Conservation (phyloP, 108 stramenopile species). For the Skeletonema tropicum region DNA sequence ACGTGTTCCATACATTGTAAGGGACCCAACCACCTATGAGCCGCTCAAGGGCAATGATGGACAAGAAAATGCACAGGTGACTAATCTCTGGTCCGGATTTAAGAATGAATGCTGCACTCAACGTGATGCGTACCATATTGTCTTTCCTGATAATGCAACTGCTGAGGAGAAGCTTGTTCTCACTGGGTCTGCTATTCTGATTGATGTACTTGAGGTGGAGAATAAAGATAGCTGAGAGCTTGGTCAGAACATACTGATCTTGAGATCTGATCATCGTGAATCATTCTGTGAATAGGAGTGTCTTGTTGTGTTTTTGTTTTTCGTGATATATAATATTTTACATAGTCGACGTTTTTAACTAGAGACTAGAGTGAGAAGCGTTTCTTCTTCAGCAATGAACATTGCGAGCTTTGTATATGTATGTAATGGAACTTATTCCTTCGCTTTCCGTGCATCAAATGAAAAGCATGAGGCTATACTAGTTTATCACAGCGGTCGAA, state of each 20-base stretch:
- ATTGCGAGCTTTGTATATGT: too few relatives aligned
- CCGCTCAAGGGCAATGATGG: slow-evolving; percentile 3
- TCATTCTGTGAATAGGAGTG: too few relatives aligned
- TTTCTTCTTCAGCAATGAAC: too few relatives aligned
- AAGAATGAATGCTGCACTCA: slow-evolving; percentile 32
- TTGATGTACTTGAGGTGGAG: slow-evolving; percentile 36
- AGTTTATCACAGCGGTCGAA: too few relatives aligned
- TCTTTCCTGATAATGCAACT: slow-evolving; percentile 20
- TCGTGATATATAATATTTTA: too few relatives aligned
- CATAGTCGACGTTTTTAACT: too few relatives aligned
- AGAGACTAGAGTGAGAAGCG: too few relatives aligned
- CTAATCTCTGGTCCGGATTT: slow-evolving; percentile 38
- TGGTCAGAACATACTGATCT: background rate
- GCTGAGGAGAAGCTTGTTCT: slow-evolving; percentile 26
- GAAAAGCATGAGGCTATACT: too few relatives aligned
- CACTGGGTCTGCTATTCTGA: slow-evolving; percentile 34
- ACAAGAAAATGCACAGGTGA: slow-evolving; percentile 13
- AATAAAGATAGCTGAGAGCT: slow-evolving; percentile 4
- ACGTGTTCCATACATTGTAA: slow-evolving; percentile 35
- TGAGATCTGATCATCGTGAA: too few relatives aligned
- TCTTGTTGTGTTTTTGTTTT: too few relatives aligned
- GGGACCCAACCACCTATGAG: slow-evolving; percentile 25
- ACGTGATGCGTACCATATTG: slow-evolving; percentile 29
- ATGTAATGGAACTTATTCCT: too few relatives aligned
- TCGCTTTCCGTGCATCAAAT: too few relatives aligned